Evolutionary conservation across 352 stramenopile genomes (phyloP).

Genomic region (Phytophthora constricta): DNA sequence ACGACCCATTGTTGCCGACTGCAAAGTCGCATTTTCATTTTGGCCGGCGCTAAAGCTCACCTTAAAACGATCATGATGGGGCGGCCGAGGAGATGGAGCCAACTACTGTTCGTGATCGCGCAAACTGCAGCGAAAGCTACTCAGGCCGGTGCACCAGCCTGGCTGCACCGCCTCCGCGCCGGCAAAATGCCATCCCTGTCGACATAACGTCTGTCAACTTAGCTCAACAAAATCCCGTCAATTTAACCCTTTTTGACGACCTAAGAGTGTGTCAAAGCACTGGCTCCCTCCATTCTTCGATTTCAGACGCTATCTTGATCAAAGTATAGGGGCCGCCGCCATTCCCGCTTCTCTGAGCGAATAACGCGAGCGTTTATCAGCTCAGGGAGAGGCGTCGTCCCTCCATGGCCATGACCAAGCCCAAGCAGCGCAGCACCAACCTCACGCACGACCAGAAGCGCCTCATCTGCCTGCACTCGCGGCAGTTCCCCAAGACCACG

Average conservation of each 20-base stretch:
- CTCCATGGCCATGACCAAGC: slow-evolving; percentile 13
- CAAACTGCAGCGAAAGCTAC: too few species aligned
- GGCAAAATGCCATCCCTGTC: too few species aligned
- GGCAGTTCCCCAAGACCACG: slow-evolving; percentile 74
- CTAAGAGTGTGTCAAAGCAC: too few species aligned
- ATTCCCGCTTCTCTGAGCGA: slow-evolving; percentile 11
- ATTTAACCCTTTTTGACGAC: too few species aligned
- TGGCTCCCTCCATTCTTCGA: not conserved
- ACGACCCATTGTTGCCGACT: not conserved
- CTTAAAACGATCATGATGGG: too few species aligned
- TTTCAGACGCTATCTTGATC: not conserved
- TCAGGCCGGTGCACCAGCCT: too few species aligned
- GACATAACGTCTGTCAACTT: too few species aligned
- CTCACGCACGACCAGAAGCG: slow-evolving; percentile 87
- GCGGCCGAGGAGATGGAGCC: too few species aligned
- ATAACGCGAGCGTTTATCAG: slow-evolving; percentile 28
- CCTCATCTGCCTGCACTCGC: slow-evolving; percentile 75
- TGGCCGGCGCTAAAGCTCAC: too few species aligned
- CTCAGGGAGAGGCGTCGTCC: slow-evolving; percentile 32
- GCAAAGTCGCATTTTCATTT: not conserved
- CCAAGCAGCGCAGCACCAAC: slow-evolving; percentile 69
- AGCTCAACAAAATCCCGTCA: too few species aligned
- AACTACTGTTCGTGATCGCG: too few species aligned
- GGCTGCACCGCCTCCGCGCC: too few species aligned
- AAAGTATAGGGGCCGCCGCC: not conserved